These are phyloP conservation scores for Chaetomiaceae sp. DNA, from an alignment of 2,329 filamentous ascomycete genomes.

Conservation along the genomic window DNA sequence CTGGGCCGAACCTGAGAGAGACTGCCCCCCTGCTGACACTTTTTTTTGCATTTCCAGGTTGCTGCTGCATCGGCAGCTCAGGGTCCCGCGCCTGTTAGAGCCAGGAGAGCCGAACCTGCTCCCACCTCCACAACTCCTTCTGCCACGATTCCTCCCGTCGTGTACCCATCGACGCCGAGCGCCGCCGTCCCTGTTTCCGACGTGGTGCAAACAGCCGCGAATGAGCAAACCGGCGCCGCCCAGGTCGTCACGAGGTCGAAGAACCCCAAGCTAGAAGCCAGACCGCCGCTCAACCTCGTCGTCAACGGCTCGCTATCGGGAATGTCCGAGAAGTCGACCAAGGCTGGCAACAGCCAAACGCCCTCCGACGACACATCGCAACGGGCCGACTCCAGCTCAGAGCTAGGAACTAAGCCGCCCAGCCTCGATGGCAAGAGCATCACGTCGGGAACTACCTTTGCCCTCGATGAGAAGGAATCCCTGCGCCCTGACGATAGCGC, in stretches of 20 bases:
- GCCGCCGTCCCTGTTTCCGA: background rate
- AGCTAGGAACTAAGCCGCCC: constrained; percentile 72
- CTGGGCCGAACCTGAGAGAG: too few species aligned
- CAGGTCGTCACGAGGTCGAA: constrained; percentile 30
- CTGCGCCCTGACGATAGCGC: constrained; percentile 92
- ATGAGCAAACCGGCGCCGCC: constrained; percentile 11
- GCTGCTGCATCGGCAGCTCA: constrained; percentile 42
- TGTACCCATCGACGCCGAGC: constrained; percentile 1
- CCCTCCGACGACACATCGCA: constrained; percentile 52
- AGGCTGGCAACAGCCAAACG: constrained; percentile 37
- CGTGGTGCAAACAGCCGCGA: constrained; percentile 2
- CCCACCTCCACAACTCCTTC: background rate
- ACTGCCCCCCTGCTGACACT: constrained; percentile 4
- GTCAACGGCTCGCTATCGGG: constrained; percentile 46
- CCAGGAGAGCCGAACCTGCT: constrained; percentile 13
- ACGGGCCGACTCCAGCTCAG: constrained; percentile 58
- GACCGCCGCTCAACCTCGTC: constrained; percentile 38
- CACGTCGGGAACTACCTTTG: constrained; percentile 88
- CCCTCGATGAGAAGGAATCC: constrained; percentile 95
- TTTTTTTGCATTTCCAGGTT: constrained; percentile 37
- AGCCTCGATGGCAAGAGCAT: constrained; percentile 93
- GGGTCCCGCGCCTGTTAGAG: constrained; percentile 18
- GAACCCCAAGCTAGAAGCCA: constrained; percentile 28
- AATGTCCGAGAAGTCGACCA: constrained; percentile 35
- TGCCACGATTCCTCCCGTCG: background rate